Conservation (phyloP, 140 eudicot genomes). For the Erigeron philadelphicus region DNA sequence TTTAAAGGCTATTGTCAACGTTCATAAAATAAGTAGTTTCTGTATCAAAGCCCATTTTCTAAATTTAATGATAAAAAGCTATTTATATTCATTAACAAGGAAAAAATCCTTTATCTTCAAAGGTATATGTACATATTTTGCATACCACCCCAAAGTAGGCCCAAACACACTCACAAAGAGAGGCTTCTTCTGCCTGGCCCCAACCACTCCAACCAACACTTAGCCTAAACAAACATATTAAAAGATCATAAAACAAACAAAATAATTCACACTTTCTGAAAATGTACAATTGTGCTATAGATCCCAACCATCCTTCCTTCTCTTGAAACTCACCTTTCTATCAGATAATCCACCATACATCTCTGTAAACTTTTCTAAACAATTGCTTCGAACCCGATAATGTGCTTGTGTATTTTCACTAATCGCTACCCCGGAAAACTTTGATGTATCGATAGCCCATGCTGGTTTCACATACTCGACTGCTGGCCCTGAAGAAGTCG, state of each 20-base stretch:
- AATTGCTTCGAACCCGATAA: conserved; percentile 55
- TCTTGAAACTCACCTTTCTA: conserved; percentile 44
- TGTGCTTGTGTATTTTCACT: conserved; percentile 70
- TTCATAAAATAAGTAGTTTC: too few relatives aligned
- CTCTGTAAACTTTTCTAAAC: conserved; percentile 47
- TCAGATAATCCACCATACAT: conserved; percentile 61
- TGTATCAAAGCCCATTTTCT: too few relatives aligned
- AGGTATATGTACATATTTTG: conserved; percentile 10
- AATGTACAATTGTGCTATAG: conserved; percentile 30
- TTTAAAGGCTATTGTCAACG: too few relatives aligned
- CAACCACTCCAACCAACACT: too few relatives aligned
- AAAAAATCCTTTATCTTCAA: conserved; percentile 16
- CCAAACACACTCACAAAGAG: background rate
- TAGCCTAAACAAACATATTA: background rate
- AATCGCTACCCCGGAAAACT: conserved; percentile 67
- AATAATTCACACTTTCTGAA: conserved; percentile 16
- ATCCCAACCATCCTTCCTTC: conserved; percentile 89
- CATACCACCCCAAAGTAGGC: background rate
- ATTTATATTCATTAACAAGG: too few relatives aligned
- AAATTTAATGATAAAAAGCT: too few relatives aligned
- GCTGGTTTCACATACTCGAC: conserved; percentile 79
- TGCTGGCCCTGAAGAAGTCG: conserved; percentile 32
- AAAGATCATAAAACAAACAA: conserved; percentile 19
- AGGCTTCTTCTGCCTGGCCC: too few relatives aligned
- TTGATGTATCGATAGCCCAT: conserved; percentile 70